Conservation (phyloP, 2,329 filamentous ascomycete genomes). For the Neoarthrinium moseri region DNA sequence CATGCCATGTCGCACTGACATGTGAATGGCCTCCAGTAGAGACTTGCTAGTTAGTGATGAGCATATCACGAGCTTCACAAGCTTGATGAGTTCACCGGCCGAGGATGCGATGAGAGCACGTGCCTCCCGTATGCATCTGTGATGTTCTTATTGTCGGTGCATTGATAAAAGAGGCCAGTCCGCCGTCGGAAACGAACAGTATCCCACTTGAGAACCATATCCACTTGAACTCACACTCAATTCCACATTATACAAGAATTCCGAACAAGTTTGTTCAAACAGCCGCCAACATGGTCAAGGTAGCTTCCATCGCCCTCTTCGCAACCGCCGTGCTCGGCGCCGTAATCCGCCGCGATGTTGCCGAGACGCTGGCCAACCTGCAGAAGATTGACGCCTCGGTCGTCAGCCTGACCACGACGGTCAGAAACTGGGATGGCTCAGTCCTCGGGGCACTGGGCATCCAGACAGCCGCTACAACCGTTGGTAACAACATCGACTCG, state of each 20-base stretch:
- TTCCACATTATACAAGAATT: neutral
- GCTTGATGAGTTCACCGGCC: no score
- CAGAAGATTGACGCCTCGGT: constrained; percentile 2
- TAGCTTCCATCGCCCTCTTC: neutral
- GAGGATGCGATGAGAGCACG: no score
- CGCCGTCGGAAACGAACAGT: no score
- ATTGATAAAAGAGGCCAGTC: no score
- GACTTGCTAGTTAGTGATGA: no score
- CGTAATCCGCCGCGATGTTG: constrained; percentile 1
- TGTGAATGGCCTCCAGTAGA: no score
- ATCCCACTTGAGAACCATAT: neutral
- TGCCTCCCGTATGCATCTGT: no score
- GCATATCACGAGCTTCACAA: no score
- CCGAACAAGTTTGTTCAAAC: neutral
- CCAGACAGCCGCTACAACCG: neutral
- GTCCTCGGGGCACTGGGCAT: constrained; percentile 2
- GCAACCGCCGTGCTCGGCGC: constrained; percentile 1
- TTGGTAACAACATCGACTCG: constrained; percentile 1
- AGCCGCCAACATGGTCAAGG: constrained; percentile 5
- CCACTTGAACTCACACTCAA: neutral
- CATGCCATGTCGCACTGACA: no score
- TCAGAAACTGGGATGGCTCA: constrained; percentile 6
- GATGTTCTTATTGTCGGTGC: no score
- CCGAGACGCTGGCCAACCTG: constrained; percentile 3
- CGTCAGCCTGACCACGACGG: neutral